Conservation (phyloP, 2,329 filamentous ascomycete genomes). For the Allantophomopsis lycopodina region DNA sequence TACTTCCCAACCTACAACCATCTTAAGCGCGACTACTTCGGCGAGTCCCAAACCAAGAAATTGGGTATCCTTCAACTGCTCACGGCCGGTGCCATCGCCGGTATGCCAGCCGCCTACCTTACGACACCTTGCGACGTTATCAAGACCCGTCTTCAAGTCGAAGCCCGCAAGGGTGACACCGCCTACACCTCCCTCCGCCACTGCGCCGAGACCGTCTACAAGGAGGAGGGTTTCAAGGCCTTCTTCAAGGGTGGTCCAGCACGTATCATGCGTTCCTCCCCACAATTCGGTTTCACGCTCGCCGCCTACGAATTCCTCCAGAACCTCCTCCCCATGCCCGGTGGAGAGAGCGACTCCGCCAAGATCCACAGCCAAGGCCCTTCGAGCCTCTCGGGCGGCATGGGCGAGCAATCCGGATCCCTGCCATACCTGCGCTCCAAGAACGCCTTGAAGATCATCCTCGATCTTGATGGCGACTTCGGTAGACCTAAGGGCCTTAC, state of each 20-base stretch:
- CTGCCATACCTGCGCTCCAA: slow-evolving; percentile 57
- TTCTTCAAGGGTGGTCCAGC: slow-evolving; percentile 99
- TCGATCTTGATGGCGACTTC: slow-evolving; percentile 90
- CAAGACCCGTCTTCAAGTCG: slow-evolving; percentile 96
- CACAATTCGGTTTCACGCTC: slow-evolving; percentile 95
- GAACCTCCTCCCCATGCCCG: slow-evolving; percentile 65
- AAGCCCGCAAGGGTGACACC: slow-evolving; percentile 89
- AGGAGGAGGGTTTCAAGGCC: slow-evolving; percentile 85
- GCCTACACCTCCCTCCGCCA: slow-evolving; percentile 79
- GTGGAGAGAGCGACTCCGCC: slow-evolving; percentile 36
- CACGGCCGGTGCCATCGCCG: slow-evolving; percentile 85
- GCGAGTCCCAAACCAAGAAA: slow-evolving; percentile 76
- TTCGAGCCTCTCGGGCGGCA: slow-evolving; percentile 45
- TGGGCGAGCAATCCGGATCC: slow-evolving; percentile 16
- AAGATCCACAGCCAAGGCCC: slow-evolving; percentile 39
- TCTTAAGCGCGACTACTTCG: slow-evolving; percentile 86
- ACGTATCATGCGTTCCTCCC: slow-evolving; percentile 86
- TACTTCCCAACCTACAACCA: slow-evolving; percentile 98
- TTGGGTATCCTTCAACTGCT: slow-evolving; percentile 84
- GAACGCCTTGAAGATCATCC: slow-evolving; percentile 89
- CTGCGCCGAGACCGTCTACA: slow-evolving; percentile 68
- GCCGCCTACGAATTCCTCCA: slow-evolving; percentile 91
- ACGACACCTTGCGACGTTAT: slow-evolving; percentile 98
- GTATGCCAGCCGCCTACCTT: slow-evolving; percentile 85
- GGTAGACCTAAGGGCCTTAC: slow-evolving; percentile 31